Conservation (phyloP, 208 protist genomes). For the Leishmania turanica region DNA sequence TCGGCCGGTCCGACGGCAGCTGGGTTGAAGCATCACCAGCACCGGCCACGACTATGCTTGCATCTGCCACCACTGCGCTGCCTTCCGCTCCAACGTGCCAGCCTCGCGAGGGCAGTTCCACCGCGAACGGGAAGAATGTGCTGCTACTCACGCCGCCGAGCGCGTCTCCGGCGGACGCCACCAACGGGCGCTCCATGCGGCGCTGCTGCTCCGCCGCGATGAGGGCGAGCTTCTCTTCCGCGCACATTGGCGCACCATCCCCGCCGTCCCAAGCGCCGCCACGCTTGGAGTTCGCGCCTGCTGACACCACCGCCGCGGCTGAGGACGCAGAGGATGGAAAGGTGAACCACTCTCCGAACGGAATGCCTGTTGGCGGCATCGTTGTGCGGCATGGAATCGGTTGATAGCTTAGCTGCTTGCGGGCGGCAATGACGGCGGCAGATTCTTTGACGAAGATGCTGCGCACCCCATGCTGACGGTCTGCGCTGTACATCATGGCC, state of each 20-base stretch:
- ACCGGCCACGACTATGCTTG: constrained; percentile 4
- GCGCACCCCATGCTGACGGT: constrained; percentile 62
- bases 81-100: constrained; percentile 33
- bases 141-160: constrained; percentile 29
- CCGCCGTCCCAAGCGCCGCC: not conserved
- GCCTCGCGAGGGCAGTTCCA: constrained; percentile 79
- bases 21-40: not conserved
- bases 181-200: constrained; percentile 22
- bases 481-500: constrained; percentile 63
- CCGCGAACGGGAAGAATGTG: constrained; percentile 61
- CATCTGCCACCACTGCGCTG: constrained; percentile 8
- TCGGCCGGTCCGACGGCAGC: not conserved
- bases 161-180: constrained; percentile 23
- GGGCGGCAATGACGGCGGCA: constrained; percentile 50
- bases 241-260: not conserved
- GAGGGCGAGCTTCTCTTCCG: constrained; percentile 7
- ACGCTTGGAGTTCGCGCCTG: not conserved
- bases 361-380: constrained; percentile 59
- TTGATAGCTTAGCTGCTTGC: constrained; percentile 56
- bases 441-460: constrained; percentile 82
- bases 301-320: not conserved
- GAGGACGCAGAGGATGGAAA: constrained; percentile 22
- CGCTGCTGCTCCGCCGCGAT: constrained; percentile 22
- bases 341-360: constrained; percentile 64
- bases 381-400: constrained; percentile 51